Percentiles rank a stretch among this genome's conserved stretches.
phyloP scores from a whole-genome alignment of 495 filamentous ascomycete species.

The Penicillium bovifimosum region DNA sequence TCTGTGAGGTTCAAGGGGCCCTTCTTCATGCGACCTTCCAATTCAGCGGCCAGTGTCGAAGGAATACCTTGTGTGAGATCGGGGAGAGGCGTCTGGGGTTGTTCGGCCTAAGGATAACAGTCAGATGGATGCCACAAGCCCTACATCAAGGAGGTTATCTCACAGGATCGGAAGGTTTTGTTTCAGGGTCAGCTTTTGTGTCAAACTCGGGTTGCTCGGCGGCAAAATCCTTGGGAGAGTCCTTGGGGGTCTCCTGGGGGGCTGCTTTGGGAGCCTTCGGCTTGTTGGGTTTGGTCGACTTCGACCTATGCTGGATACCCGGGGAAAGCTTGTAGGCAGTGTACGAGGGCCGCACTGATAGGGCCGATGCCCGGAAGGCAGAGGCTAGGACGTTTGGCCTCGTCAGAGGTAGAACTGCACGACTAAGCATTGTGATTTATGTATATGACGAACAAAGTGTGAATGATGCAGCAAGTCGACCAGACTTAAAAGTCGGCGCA shows the following conservation, averaged over 20 bases:
- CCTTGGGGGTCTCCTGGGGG: too few species aligned
- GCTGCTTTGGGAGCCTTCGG: slow-evolving; percentile 12
- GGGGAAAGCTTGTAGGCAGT: slow-evolving; percentile 42
- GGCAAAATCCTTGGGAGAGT: slow-evolving; percentile 31
- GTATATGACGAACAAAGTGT: slow-evolving; percentile 21
- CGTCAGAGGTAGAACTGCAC: slow-evolving; percentile 41
- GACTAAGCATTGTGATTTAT: slow-evolving; percentile 37
- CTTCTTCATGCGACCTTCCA: slow-evolving; percentile 52
- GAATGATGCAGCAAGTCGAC: background rate
- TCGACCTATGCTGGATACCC: slow-evolving; percentile 27
- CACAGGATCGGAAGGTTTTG: slow-evolving; percentile 26
- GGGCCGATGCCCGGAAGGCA: slow-evolving; percentile 30
- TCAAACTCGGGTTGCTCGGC: slow-evolving; percentile 42
- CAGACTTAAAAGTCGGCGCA: slow-evolving; percentile 31
- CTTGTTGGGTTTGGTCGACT: slow-evolving; percentile 15
- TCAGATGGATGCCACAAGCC: slow-evolving; percentile 12
- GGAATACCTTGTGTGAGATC: slow-evolving; percentile 90
- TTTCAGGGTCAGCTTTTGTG: slow-evolving; percentile 33
- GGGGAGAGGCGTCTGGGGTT: slow-evolving; percentile 55
- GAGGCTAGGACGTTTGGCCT: slow-evolving; percentile 41
- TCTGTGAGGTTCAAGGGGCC: slow-evolving; percentile 53
- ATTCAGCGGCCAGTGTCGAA: slow-evolving; percentile 69
- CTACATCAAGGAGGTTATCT: slow-evolving; percentile 14
- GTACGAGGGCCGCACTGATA: slow-evolving; percentile 33
- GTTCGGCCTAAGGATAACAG: slow-evolving; percentile 20